These are phyloP conservation scores for Phialophora tarda DNA, from an alignment of 2,329 filamentous ascomycete species.

Conservation along the genomic window DNA sequence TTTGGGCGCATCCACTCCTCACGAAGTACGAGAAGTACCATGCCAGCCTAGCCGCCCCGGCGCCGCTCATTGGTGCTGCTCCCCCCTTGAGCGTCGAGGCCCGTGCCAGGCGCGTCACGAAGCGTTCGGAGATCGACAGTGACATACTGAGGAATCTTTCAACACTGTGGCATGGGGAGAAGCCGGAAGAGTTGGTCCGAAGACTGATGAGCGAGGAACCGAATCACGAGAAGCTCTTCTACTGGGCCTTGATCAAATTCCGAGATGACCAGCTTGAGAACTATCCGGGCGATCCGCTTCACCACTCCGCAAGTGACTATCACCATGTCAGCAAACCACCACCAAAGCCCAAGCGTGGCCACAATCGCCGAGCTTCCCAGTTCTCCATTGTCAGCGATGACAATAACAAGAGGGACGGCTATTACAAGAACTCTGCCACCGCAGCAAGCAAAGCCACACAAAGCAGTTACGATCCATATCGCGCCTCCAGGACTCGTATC, in stretches of 20 bases:
- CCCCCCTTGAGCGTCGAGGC: constrained; percentile 64
- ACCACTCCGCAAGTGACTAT: constrained; percentile 89
- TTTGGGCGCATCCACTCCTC: constrained; percentile 87
- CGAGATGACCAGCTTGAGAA: constrained; percentile 85
- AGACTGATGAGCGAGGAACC: constrained; percentile 70
- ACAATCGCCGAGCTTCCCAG: constrained; percentile 58
- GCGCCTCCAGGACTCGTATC: constrained; percentile 66
- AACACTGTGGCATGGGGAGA: constrained; percentile 88
- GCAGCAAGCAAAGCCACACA: constrained; percentile 51
- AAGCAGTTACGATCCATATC: constrained; percentile 82
- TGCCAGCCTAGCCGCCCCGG: constrained; percentile 62
- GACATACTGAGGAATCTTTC: constrained; percentile 85
- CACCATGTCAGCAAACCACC: constrained; percentile 68
- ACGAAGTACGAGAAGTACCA: constrained; percentile 81
- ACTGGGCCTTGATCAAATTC: constrained; percentile 81
- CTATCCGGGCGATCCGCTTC: constrained; percentile 74
- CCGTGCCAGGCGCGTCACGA: constrained; percentile 61
- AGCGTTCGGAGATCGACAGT: constrained; percentile 72
- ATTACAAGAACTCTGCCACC: constrained; percentile 55
- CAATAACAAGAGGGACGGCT: constrained; percentile 55
- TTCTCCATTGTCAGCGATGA: constrained; percentile 64
- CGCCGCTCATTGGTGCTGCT: constrained; percentile 61
- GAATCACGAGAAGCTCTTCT: constrained; percentile 94
- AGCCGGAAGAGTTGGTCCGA: constrained; percentile 71
- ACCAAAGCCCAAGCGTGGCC: constrained; percentile 45